Percentiles rank a stretch among this genome's conserved stretches.
phyloP scores from a whole-genome alignment of 169 alveolate species.

The Cryptosporidium canis region DNA sequence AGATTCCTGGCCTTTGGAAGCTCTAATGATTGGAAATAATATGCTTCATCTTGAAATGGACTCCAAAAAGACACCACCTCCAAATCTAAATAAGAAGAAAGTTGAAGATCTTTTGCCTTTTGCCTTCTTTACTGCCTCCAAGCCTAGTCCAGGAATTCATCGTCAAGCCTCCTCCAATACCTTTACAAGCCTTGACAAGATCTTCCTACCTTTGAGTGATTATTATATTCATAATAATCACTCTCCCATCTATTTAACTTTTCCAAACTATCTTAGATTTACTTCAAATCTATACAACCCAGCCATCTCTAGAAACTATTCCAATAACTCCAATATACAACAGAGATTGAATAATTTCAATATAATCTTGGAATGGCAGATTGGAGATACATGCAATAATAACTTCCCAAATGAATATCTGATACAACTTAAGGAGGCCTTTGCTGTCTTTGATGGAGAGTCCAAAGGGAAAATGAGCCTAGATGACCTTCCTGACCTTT shows the following conservation, averaged over 20 bases:
- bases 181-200: neutral
- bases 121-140: slow-evolving; percentile 23
- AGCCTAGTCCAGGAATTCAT: neutral
- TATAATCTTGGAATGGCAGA: slow-evolving; percentile 31
- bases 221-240: too few species aligned
- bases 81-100: neutral
- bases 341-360: slow-evolving; percentile 39
- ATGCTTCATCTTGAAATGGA: neutral
- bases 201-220: neutral
- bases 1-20: slow-evolving; percentile 46
- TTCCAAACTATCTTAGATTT: slow-evolving; percentile 36
- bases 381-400: neutral
- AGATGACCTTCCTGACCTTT: slow-evolving; percentile 42
- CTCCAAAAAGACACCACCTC: neutral
- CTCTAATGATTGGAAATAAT: neutral
- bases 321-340: neutral
- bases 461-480: slow-evolving; percentile 14
- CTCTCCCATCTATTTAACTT: too few species aligned
- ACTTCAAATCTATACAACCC: slow-evolving; percentile 52
- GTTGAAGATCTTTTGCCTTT: slow-evolving; percentile 20
- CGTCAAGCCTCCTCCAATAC: neutral
- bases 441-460: slow-evolving; percentile 58
- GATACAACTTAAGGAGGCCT: slow-evolving; percentile 43
- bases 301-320: slow-evolving; percentile 11
- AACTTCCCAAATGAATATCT: slow-evolving; percentile 26